phyloP scores from a whole-genome alignment of 2,329 filamentous ascomycete genomes.

The Penicillium sp. region DNA sequence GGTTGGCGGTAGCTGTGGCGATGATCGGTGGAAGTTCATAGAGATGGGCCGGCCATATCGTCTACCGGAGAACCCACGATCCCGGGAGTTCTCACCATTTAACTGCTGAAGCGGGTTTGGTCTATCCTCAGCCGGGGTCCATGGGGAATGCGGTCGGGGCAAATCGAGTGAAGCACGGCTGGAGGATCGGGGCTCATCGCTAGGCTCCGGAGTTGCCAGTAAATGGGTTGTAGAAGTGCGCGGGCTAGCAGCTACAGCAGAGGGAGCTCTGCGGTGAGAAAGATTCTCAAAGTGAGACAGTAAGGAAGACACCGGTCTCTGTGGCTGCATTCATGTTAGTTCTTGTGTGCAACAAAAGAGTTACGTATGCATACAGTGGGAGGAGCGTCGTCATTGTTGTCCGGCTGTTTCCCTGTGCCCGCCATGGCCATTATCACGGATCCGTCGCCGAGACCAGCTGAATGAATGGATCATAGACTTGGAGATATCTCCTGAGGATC shows the following conservation, averaged over 20 bases:
- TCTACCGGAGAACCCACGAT: constrained; percentile 46
- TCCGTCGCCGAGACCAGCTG: constrained; percentile 18
- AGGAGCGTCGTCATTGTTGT: constrained; percentile 30
- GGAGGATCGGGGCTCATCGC: constrained; percentile 25
- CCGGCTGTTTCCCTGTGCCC: constrained; percentile 26
- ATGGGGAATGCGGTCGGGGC: constrained; percentile 34
- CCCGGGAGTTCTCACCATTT: constrained; percentile 22
- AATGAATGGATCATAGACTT: constrained; percentile 26
- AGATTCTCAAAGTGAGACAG: constrained; percentile 44
- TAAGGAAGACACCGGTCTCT: constrained; percentile 43
- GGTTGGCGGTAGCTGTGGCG: constrained; percentile 36
- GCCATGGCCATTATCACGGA: constrained; percentile 30
- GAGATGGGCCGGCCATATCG: constrained; percentile 48
- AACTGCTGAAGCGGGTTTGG: constrained; percentile 14
- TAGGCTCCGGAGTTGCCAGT: constrained; percentile 27
- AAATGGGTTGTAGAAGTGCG: constrained; percentile 24
- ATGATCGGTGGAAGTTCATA: constrained; percentile 34
- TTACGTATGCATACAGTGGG: constrained; percentile 29
- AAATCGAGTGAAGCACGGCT: constrained; percentile 38
- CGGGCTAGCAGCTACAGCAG: constrained; percentile 21
- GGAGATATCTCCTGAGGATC: constrained; percentile 2
- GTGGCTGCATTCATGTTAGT: constrained; percentile 12
- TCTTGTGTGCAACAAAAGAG: constrained; percentile 9
- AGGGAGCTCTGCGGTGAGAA: constrained; percentile 29
- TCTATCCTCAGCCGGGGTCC: constrained; percentile 24